Base-by-base conservation (phyloP, 148 eudicot species). In the Polygonum aviculare region DNA sequence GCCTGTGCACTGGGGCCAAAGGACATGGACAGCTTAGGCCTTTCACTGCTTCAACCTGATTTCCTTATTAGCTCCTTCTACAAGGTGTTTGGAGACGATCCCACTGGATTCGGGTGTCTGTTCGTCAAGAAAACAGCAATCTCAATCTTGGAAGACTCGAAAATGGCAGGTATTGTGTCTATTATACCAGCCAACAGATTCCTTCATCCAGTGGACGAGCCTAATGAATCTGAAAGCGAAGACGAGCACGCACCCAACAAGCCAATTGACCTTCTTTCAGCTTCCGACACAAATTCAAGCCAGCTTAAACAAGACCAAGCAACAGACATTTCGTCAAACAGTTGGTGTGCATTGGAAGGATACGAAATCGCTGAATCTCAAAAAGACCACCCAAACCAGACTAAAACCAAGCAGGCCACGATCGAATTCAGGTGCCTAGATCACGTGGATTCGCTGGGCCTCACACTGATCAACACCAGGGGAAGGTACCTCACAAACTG, bases 1-100 rank as follows among this genome's bases (percentile, higher is more conserved):
- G 90, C 97, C 18, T 96, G 99, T 72, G 93, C 99, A 22, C 81
- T 96, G 38, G 91, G 98, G 15, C 94, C 99, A 9, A 96, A 96
- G 77, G 99, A 93, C 80, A 89, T 96, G 97, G 88, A 86, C 72
- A 93, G 97, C 78, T 89, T 96, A 15, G 99, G 97, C 33, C 86
- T 93, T 36, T 93, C 99, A 7, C 81, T 96, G 1, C 82, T 93
- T 72, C 84, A 83, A 11, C 99, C 99, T 2, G 99, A 96, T 73
- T 96, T 91, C 80, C 77, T 96, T 6, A 75, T 93, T 38, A 92
- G 92, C 71, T 96, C 99, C 11, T 96, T 96, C 78, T 96, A 96
- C 81, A 96, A 93, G 83, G 93, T 96, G 47, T 89, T 91, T 49
- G 99, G 98, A 7, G 97, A 96, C 69, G 89, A 91, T 75, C 98